A percentile compares a stretch with the other conserved stretches of the same genome.
These are phyloP conservation scores for Starmera dryadoides DNA, from an alignment of 805 yeast species.

Conservation along the genomic window DNA sequence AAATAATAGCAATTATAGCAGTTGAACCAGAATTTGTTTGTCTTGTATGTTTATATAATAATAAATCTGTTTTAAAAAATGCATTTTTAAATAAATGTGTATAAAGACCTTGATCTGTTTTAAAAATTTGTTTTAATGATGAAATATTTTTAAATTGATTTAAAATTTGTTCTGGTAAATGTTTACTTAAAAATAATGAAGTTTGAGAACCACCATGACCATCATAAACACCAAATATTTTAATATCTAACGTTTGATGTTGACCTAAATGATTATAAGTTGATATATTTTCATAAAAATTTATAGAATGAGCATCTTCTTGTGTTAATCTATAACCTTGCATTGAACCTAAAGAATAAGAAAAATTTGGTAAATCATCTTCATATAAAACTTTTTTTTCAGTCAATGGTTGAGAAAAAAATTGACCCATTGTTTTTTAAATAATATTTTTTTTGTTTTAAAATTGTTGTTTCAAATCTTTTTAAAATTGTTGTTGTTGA, in stretches of 20 bases:
- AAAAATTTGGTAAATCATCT: conserved; percentile 24
- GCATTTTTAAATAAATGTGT: conserved; percentile 33
- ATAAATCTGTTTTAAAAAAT: conserved; percentile 38
- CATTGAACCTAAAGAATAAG: conserved; percentile 66
- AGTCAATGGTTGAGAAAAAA: conserved; percentile 67
- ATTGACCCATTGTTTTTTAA: conserved; percentile 55
- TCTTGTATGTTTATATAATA: conserved; percentile 31
- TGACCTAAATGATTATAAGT: conserved; percentile 22
- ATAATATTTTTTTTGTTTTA: neutral
- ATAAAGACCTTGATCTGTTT: conserved; percentile 27
- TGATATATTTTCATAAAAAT: conserved; percentile 29
- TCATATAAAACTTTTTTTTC: conserved; percentile 51
- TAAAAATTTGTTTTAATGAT: conserved; percentile 13
- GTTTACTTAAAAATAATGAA: conserved; percentile 42
- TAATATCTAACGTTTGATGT: conserved; percentile 15
- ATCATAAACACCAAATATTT: conserved; percentile 68
- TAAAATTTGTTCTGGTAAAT: conserved; percentile 16
- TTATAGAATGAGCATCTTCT: conserved; percentile 68
- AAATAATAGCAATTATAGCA: conserved; percentile 37
- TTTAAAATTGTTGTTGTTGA: too few species aligned
- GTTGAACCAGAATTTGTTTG: conserved; percentile 45
- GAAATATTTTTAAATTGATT: conserved; percentile 4
- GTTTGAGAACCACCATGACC: conserved; percentile 75
- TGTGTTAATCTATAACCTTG: conserved; percentile 70
- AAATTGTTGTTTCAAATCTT: too few species aligned